Percentiles rank a stretch among this genome's conserved stretches.
Conservation (phyloP, 75 land plant species). For the Cryptomeria japonica region DNA sequence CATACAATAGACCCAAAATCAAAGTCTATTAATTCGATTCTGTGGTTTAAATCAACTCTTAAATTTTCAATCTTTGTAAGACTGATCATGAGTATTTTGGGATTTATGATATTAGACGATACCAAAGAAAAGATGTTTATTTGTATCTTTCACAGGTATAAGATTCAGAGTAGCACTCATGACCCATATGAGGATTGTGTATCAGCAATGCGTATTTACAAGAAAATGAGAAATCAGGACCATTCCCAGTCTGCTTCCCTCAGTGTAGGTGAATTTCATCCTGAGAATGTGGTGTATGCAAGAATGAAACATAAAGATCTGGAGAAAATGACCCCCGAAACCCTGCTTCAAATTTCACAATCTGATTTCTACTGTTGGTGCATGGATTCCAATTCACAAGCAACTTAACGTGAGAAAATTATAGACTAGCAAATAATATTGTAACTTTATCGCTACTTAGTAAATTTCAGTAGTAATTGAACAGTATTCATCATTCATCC, state of each 20-base stretch:
- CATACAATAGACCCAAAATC: no score
- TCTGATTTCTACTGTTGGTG: conserved; percentile 90
- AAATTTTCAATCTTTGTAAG: no score
- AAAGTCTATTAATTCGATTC: no score
- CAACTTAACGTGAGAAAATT: neutral
- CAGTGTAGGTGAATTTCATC: conserved; percentile 30
- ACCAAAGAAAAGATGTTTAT: neutral
- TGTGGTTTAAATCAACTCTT: no score
- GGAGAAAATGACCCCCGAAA: conserved; percentile 47
- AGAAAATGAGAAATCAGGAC: conserved; percentile 57
- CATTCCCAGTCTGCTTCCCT: conserved; percentile 21
- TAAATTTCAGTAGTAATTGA: no score
- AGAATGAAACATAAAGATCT: conserved; percentile 26
- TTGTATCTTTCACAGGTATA: neutral
- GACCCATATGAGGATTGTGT: conserved; percentile 89
- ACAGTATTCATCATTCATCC: no score
- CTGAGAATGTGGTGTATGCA: conserved; percentile 21
- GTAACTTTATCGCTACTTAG: no score
- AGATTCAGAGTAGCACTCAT: conserved; percentile 42
- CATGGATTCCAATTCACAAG: conserved; percentile 36
- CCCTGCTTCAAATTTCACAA: conserved; percentile 49
- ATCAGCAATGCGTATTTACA: conserved; percentile 88
- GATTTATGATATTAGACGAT: no score
- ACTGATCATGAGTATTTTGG: no score
- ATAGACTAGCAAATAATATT: no score